Base-by-base conservation (phyloP, 306 rosid species). In the Quercus cerris region DNA sequence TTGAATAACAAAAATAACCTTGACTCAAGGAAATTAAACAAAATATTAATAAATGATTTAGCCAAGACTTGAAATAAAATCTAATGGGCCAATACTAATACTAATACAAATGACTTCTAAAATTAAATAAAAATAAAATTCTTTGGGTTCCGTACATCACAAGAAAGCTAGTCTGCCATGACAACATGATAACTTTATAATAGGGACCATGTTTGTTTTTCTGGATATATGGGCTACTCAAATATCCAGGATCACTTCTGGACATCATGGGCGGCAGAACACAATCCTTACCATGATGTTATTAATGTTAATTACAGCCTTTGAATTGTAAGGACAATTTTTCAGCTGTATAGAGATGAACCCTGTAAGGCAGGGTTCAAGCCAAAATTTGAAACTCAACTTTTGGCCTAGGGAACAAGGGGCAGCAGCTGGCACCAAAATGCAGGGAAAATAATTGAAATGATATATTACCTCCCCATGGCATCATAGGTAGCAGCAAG, bases 401-500 rank as follows among this genome's bases (percentile, higher is more conserved):
- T 5, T 61, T 70, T 70, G 70, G 61, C 30, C 35, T 4, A 56
- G 52, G 64, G 55, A 41, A 57, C 55, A 62, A 63, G 27, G 57
- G 9, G 35, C 38, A 63, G 51, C 75, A 44, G 59, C 44, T 31
- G 25, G 75, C 66, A 31, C 68, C 78, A 72, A 64, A 69, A 70
- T 76, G 58, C 25, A 66, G 54, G 35, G 5, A 69, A 61, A 83
- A 74, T 20, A 12, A 46, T 74, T 51, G 52, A 66, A 61, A 56
- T 20, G 63, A 66, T 10, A 67, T 13, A 66, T 75, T 90, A 96
- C 99, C 99, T 96, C 78, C 99, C 99, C 97, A 91, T 88, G 52
- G 99, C 99, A 89, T 96, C 99, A 83, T 96, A 96, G 76, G 98
- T 96, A 81, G 99, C 99, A 5, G 99, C 99, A 63, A 96, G 99